These are phyloP conservation scores for Xylaria sp. DNA, from an alignment of 2,329 filamentous ascomycete species.

Conservation along the genomic window DNA sequence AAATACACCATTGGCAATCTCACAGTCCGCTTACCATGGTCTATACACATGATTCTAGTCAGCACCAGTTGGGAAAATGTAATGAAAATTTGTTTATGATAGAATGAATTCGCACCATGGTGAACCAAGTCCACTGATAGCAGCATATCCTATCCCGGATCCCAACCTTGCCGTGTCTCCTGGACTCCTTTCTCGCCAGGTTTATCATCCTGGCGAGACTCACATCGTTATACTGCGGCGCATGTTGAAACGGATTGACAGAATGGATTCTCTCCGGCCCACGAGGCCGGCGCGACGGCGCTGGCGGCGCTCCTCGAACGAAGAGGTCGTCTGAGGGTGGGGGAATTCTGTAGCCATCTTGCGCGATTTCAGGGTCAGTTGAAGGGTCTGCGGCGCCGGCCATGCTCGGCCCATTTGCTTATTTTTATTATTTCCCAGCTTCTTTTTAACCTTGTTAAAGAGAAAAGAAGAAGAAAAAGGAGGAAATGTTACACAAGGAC, in stretches of 20 bases:
- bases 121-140: constrained; percentile 81
- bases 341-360: constrained; percentile 48
- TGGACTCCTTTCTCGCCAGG: constrained; percentile 44
- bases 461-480: background rate
- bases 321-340: constrained; percentile 46
- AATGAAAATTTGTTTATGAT: background rate
- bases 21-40: constrained; percentile 10
- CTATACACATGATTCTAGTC: background rate
- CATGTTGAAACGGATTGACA: constrained; percentile 30
- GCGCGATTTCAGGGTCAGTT: constrained; percentile 37
- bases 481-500: background rate
- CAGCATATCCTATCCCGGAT: constrained; percentile 64
- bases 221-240: constrained; percentile 35
- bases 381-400: constrained; percentile 40
- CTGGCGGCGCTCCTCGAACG: constrained; percentile 29
- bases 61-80: background rate
- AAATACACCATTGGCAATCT: background rate
- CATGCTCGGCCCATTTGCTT: constrained; percentile 34
- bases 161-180: constrained; percentile 52
- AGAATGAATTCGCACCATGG: constrained; percentile 56
- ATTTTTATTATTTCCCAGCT: background rate
- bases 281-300: constrained; percentile 21
- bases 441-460: too few relatives aligned
- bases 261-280: constrained; percentile 36
- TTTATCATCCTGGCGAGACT: constrained; percentile 53